Conservation (phyloP, 108 stramenopile species). For the Chaetoceros muelleri region DNA sequence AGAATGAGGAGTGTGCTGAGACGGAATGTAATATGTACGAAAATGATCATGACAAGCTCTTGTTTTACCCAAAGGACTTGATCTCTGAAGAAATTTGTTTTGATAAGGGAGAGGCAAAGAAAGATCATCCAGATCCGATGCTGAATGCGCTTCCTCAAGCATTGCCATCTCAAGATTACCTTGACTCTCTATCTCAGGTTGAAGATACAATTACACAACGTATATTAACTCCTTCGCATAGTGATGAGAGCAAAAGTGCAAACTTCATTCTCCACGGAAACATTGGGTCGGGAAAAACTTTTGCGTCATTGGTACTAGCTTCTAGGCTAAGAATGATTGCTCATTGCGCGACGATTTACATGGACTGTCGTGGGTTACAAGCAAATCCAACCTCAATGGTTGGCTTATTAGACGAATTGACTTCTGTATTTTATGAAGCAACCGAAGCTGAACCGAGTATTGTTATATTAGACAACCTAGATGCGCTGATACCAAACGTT, state of each 20-base stretch:
- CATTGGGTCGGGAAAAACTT: conserved; percentile 70
- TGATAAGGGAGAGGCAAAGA: background rate
- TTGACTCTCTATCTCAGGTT: background rate
- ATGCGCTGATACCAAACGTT: conserved; percentile 58
- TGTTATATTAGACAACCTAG: conserved; percentile 68
- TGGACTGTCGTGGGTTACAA: conserved; percentile 63
- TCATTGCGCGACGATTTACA: conserved; percentile 30
- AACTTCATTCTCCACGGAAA: conserved; percentile 23
- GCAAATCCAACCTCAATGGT: conserved; percentile 17
- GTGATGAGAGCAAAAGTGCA: background rate
- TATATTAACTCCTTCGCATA: background rate
- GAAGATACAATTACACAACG: background rate
- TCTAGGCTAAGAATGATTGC: conserved; percentile 16
- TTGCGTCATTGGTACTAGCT: conserved; percentile 34
- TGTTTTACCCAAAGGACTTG: background rate
- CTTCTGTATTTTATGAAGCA: conserved; percentile 22
- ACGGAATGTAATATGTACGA: background rate
- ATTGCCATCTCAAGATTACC: background rate
- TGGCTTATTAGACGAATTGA: conserved; percentile 33
- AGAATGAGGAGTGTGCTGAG: background rate
- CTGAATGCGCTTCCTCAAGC: background rate
- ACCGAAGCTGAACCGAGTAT: conserved; percentile 23
- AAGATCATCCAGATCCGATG: background rate
- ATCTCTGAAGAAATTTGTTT: background rate
- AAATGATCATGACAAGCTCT: background rate